Evolutionary conservation across 1,284 basidiomycete species (phyloP), one percentile per base, ranked within the genome.

Genomic region (Crepidotus sp.): DNA sequence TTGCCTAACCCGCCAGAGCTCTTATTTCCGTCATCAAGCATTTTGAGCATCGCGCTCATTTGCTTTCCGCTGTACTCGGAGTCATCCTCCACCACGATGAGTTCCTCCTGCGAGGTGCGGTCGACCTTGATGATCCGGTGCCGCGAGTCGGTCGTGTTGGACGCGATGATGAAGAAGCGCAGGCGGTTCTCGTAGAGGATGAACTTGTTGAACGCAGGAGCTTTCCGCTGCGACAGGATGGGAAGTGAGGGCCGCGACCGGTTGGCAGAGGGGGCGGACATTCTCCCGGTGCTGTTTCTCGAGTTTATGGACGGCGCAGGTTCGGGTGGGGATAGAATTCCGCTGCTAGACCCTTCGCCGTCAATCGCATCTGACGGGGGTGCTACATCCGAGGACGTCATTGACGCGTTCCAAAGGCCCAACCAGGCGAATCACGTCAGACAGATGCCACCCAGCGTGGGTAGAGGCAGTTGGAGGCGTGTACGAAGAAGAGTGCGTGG

Each of bases 11-110:
- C 93, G 6, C 94, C 94, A 8, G 83, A 83, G 3, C 72, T 74
- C 60, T 83, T 85, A 63, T 97, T 97, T 14, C 93, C 93, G 56
- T 97, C 93, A 50, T 93, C 87, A 11, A 98, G 73, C 86, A 94
- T 96, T 61, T 89, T 88, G 52, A 98, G 71, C 65, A 98, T 80
- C 27, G 83, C 80, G 40, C 78, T 85, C 73, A 97, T 86, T 66
- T 98, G 87, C 56, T 81, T 83, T 10, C 83, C 80, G 33, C 80
- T 88, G 61, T 98, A 98, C 24, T 90, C 77, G 0, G 81, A 80
- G 38, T 87, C 80, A 62, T 96, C 94, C 55, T 96, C 90, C 9
- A 87, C 73, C 3, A 95, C 78, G 22, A 67, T 66, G 3, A 95
- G 69, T 50, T 84, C 80, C 27, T 80, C 76, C 45, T 80, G 79